These are phyloP conservation scores for Schizochytrium sp. DNA, from an alignment of 108 stramenopile species.

Conservation along the genomic window DNA sequence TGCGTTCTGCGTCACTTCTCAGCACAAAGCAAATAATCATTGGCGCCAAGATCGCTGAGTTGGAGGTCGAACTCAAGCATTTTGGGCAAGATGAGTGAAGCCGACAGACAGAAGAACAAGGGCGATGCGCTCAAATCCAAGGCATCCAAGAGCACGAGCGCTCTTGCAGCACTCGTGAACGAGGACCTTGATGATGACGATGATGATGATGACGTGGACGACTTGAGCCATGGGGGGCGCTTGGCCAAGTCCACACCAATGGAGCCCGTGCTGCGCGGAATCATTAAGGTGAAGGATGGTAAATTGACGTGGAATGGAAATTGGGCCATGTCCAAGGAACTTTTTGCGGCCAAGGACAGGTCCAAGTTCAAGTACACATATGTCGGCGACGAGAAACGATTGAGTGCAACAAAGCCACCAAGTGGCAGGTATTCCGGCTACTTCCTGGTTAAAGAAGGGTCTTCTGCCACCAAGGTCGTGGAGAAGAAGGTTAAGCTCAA, in stretches of 20 bases:
- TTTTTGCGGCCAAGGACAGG: slow-evolving; percentile 20
- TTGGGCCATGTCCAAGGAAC: slow-evolving; percentile 55
- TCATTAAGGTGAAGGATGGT: slow-evolving; percentile 46
- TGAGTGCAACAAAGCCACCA: neutral
- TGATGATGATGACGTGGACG: slow-evolving; percentile 39
- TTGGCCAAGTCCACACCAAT: neutral
- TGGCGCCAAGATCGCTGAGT: no score
- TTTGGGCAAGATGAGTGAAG: neutral
- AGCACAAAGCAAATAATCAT: no score
- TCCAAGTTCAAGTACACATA: slow-evolving; percentile 46
- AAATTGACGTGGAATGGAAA: slow-evolving; percentile 42
- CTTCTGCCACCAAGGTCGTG: neutral
- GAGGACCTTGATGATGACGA: slow-evolving; percentile 58
- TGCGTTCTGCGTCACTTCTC: no score
- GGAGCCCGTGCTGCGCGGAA: slow-evolving; percentile 54
- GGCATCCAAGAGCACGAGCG: neutral
- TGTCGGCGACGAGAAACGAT: slow-evolving; percentile 22
- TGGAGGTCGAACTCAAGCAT: neutral
- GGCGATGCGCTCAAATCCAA: neutral
- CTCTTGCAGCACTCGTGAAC: slow-evolving; percentile 20
- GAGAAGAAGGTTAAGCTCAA: slow-evolving; percentile 44
- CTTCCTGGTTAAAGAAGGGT: slow-evolving; percentile 15
- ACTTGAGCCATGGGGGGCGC: neutral
- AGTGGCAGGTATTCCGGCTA: slow-evolving; percentile 23
- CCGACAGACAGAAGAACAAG: neutral